Evolutionary conservation across 2,329 filamentous ascomycete species (phyloP).

Genomic region (Stromatinia cepivora): DNA sequence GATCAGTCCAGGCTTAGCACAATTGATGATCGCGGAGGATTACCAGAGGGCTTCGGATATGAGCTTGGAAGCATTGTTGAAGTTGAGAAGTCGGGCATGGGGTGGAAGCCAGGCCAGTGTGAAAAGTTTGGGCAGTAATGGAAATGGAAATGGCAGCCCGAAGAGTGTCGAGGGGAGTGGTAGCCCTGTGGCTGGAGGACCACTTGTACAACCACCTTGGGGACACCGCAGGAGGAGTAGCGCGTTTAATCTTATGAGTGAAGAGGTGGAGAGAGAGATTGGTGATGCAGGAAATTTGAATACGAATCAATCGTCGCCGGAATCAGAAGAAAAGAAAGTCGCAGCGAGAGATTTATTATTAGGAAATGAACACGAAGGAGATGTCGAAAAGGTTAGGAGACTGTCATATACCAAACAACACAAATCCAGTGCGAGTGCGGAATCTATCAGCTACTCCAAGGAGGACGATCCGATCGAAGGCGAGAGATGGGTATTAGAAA

Average conservation of each 20-base stretch:
- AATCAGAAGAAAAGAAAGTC: constrained; percentile 21
- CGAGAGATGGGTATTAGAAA: constrained; percentile 68
- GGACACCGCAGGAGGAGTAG: constrained; percentile 19
- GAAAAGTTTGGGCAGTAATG: constrained; percentile 52
- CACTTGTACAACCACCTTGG: constrained; percentile 1
- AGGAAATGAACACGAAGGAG: constrained; percentile 27
- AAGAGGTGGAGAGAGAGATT: constrained; percentile 28
- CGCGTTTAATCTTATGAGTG: constrained; percentile 22
- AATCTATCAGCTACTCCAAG: constrained; percentile 68
- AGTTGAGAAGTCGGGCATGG: constrained; percentile 73
- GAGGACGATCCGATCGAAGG: constrained; percentile 58
- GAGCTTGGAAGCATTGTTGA: constrained; percentile 67
- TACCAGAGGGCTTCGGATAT: constrained; percentile 61
- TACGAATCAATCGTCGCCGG: neutral
- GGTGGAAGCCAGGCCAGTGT: constrained; percentile 78
- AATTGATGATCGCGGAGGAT: constrained; percentile 61
- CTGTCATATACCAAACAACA: constrained; percentile 41
- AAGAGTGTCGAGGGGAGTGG: constrained; percentile 33
- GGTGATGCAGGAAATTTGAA: neutral
- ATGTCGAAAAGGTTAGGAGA: constrained; percentile 34
- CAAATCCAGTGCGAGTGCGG: constrained; percentile 57
- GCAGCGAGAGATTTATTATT: neutral
- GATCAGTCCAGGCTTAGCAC: constrained; percentile 72
- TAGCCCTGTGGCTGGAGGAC: constrained; percentile 32
- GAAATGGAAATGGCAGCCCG: constrained; percentile 40